Percentiles rank a stretch among this genome's conserved stretches.
phyloP scores from a whole-genome alignment of 495 filamentous ascomycete species.

The Podospora comata region DNA sequence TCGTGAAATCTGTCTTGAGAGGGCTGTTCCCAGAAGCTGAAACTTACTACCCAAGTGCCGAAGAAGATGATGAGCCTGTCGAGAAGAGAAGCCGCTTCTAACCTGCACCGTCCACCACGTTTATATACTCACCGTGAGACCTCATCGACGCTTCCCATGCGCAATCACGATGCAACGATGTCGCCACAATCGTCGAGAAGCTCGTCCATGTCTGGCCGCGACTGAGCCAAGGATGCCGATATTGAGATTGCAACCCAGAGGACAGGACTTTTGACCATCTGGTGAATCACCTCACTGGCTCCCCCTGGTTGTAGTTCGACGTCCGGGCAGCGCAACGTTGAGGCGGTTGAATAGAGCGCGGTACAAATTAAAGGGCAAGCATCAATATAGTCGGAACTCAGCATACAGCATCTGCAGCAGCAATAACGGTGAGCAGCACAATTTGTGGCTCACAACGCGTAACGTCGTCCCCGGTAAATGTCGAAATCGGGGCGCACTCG shows the following conservation, averaged over 20 bases:
- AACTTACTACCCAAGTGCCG: neutral
- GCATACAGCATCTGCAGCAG: neutral
- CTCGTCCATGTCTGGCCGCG: neutral
- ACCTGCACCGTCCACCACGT: neutral
- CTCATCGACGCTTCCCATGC: neutral
- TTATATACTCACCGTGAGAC: neutral
- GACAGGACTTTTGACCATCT: neutral
- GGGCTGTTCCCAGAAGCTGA: neutral
- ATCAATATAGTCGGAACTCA: slow-evolving; percentile 12
- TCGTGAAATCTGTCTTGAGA: slow-evolving; percentile 7
- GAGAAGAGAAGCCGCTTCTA: neutral
- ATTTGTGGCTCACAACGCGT: slow-evolving; percentile 5
- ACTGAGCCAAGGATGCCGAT: slow-evolving; percentile 10
- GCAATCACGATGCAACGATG: neutral
- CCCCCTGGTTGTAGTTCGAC: neutral
- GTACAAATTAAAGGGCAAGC: slow-evolving; percentile 7
- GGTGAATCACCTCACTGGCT: neutral
- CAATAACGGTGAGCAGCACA: neutral
- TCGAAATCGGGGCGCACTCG: neutral
- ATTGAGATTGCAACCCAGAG: slow-evolving; percentile 8
- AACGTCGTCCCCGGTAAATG: slow-evolving; percentile 15
- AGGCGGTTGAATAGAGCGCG: neutral
- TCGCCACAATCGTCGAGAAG: neutral
- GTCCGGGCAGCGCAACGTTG: slow-evolving; percentile 1
- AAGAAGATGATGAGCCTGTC: neutral